Conservation (phyloP, 306 rosid species). For the Cucumis cinereus region DNA sequence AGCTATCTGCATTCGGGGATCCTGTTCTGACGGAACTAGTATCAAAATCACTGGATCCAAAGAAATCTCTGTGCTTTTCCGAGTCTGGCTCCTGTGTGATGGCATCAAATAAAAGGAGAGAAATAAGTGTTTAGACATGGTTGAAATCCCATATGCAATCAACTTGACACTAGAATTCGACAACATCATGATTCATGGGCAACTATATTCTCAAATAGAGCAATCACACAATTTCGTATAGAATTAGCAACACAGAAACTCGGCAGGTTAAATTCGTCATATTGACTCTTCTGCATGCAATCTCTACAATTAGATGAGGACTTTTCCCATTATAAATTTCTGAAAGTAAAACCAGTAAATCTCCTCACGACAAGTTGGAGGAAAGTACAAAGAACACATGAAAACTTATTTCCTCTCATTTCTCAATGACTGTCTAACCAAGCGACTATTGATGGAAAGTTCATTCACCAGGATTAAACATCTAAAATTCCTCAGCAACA, state of each 20-base stretch:
- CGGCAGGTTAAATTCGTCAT: not conserved
- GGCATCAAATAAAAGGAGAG: conserved; percentile 11
- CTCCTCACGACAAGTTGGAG: not conserved
- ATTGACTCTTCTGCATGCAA: not conserved
- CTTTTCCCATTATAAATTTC: not conserved
- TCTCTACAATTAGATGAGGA: not conserved
- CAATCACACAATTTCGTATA: not conserved
- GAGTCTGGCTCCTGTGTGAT: conserved; percentile 46
- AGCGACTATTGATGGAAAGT: not conserved
- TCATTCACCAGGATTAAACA: not conserved
- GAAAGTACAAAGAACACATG: not conserved
- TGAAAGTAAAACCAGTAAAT: not conserved
- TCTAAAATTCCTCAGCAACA: not conserved
- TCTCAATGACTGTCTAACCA: not conserved
- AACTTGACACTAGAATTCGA: not conserved
- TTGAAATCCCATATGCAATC: conserved; percentile 1
- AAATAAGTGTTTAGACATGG: not conserved
- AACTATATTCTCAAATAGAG: not conserved
- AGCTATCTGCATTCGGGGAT: conserved; percentile 38
- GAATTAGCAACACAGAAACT: not conserved
- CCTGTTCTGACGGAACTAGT: conserved; percentile 59
- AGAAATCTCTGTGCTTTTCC: conserved; percentile 52
- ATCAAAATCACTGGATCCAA: conserved; percentile 55
- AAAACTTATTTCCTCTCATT: not conserved
- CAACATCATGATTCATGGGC: not conserved